These are phyloP conservation scores for Dactylellina parvicollis DNA, from an alignment of 2,329 filamentous ascomycete genomes.

Conservation along the genomic window DNA sequence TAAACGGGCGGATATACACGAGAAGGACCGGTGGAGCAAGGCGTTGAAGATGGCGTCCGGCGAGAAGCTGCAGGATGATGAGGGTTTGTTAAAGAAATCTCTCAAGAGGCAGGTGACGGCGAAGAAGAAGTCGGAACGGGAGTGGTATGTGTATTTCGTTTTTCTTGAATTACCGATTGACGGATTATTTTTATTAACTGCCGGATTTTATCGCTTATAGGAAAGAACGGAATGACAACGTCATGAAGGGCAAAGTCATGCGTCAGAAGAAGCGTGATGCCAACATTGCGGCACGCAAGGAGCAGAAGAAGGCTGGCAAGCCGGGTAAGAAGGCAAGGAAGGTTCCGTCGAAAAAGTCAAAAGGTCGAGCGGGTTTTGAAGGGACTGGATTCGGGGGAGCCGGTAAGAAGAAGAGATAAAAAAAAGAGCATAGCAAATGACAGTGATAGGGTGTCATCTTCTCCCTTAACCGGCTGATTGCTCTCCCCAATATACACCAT, in stretches of 20 bases:
- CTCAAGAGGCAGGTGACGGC: constrained; percentile 89
- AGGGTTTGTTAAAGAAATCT: constrained; percentile 87
- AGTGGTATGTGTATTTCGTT: constrained; percentile 68
- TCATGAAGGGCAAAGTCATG: constrained; percentile 79
- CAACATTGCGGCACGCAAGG: constrained; percentile 77
- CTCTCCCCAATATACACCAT: too few relatives aligned
- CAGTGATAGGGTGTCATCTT: too few relatives aligned
- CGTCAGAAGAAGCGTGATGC: constrained; percentile 84
- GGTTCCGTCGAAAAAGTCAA: constrained; percentile 60
- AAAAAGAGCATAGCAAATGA: too few relatives aligned
- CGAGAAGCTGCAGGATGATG: constrained; percentile 87
- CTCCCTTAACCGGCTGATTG: too few relatives aligned
- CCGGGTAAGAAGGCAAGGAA: constrained; percentile 68
- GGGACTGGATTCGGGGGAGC: constrained; percentile 71
- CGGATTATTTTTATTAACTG: constrained; percentile 32
- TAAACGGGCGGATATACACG: constrained; percentile 85
- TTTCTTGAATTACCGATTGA: neutral
- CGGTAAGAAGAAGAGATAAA: constrained; percentile 64
- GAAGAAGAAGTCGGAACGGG: constrained; percentile 91
- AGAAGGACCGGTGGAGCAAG: constrained; percentile 94
- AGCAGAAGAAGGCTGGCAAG: constrained; percentile 73
- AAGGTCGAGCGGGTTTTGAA: constrained; percentile 69
- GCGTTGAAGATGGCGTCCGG: constrained; percentile 89
- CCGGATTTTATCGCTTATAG: constrained; percentile 31
- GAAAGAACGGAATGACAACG: constrained; percentile 74